Evolutionary conservation across 441 rosid genomes (phyloP), one percentile per base, ranked within the genome.

Genomic region (Bruguiera hainesii): DNA sequence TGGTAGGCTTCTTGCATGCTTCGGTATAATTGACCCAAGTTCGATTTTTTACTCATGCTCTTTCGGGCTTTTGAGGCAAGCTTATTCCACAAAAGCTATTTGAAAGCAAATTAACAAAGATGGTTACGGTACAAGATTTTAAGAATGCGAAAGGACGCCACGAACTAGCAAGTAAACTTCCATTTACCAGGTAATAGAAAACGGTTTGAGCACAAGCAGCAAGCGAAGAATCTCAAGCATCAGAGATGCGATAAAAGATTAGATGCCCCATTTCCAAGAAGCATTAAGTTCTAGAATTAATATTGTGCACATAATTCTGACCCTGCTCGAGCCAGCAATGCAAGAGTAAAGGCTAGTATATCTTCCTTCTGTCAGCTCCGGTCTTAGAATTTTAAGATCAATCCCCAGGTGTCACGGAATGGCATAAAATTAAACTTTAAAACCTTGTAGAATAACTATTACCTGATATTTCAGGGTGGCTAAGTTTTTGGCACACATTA

Each of bases 1-100:
- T 63, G 78, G 76, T 88, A 88, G 15, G 87, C 89, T 65, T 84
- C 88, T 76, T 88, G 86, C 85, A 88, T 88, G 80, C 65, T 88
- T 60, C 33, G 33, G 76, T 88, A 86, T 63, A 88, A 66, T 66
- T 88, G 89, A 71, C 81, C 74, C 63, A 88, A 79, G 75, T 78
- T 88, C 49, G 85, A 76, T 67, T 85, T 88, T 67, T 73, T 78
- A 64, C 73, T 39, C 39, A 86, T 79, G 35, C 91, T 84, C 69
- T 69, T 74, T 29, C 84, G 77, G 31, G 85, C 94, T 19, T 88
- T 80, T 39, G 87, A 77, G 16, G 72, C 87, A 59, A 88, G 90
- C 78, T 83, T 88, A 65, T 86, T 86, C 71, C 82, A 75, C 74
- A 86, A 65, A 77, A 88, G 88, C 91, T 84, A 82, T 66, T 64